Evolutionary conservation across 768 basidiomycete genomes (phyloP).

Genomic region (Agrocybe praecox): DNA sequence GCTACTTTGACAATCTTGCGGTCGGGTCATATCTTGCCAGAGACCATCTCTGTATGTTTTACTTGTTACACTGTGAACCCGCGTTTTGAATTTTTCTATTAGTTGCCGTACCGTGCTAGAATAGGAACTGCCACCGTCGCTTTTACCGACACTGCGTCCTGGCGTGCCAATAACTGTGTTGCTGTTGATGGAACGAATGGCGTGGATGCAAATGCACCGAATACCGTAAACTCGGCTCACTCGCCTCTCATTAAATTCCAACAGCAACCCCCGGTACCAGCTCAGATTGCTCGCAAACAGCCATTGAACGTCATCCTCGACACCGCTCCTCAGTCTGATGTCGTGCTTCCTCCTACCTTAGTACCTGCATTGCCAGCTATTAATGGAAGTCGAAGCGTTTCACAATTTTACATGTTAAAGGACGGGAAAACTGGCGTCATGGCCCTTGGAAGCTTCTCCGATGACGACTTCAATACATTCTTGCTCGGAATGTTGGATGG

Average conservation of each 20-base stretch:
- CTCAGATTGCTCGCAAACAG: slow-evolving; percentile 33
- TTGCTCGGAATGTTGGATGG: slow-evolving; percentile 47
- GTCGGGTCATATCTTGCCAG: slow-evolving; percentile 34
- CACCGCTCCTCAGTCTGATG: slow-evolving; percentile 44
- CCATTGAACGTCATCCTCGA: slow-evolving; percentile 54
- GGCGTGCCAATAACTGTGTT: slow-evolving; percentile 55
- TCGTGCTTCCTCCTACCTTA: slow-evolving; percentile 40
- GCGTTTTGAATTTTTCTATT: neutral
- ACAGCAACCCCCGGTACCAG: slow-evolving; percentile 39
- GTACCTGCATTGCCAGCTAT: slow-evolving; percentile 40
- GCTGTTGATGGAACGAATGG: slow-evolving; percentile 55
- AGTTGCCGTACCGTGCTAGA: slow-evolving; percentile 64
- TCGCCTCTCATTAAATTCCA: slow-evolving; percentile 38
- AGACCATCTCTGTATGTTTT: slow-evolving; percentile 45
- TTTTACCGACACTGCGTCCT: slow-evolving; percentile 54
- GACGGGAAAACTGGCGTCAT: slow-evolving; percentile 60
- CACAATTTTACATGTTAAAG: slow-evolving; percentile 55
- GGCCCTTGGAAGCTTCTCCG: slow-evolving; percentile 62
- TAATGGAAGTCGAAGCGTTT: slow-evolving; percentile 48
- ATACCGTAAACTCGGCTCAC: slow-evolving; percentile 11
- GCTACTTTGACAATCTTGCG: slow-evolving; percentile 49
- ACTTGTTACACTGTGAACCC: no score
- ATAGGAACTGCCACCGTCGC: slow-evolving; percentile 40
- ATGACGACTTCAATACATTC: slow-evolving; percentile 41
- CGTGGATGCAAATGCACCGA: slow-evolving; percentile 31